These are phyloP conservation scores for Leishmania tarentolae DNA, from an alignment of 208 protist species.

Conservation along the genomic window DNA sequence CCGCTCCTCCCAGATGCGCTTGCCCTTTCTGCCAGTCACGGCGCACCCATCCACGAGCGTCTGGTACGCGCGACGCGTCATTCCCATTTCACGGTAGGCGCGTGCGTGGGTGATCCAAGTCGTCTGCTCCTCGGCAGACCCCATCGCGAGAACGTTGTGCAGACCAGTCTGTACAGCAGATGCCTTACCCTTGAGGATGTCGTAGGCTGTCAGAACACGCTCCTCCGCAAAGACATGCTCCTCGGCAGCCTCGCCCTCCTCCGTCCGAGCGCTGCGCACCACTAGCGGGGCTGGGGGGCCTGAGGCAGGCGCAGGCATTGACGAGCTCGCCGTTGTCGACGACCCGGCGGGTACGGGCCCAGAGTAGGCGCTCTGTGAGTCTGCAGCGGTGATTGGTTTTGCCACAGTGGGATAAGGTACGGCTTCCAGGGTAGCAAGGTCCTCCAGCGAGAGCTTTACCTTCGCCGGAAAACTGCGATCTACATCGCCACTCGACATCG, in stretches of 20 bases:
- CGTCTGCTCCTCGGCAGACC: conserved; percentile 76
- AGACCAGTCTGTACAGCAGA: conserved; percentile 44
- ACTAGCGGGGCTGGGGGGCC: conserved; percentile 23
- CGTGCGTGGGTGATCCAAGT: conserved; percentile 86
- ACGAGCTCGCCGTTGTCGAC: neutral
- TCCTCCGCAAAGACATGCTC: conserved; percentile 78
- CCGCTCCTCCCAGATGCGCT: conserved; percentile 80
- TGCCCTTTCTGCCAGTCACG: conserved; percentile 60
- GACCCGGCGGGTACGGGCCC: neutral
- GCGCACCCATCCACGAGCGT: conserved; percentile 73
- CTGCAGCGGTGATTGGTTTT: neutral
- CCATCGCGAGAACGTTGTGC: conserved; percentile 71
- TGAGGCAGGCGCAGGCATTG: neutral
- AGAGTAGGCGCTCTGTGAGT: neutral
- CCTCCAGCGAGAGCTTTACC: conserved; percentile 49
- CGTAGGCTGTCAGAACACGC: conserved; percentile 64
- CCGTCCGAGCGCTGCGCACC: conserved; percentile 68
- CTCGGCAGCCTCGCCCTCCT: conserved; percentile 68
- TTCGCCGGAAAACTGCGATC: neutral
- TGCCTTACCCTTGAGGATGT: conserved; percentile 51
- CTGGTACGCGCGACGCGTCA: conserved; percentile 56
- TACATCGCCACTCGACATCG: neutral
- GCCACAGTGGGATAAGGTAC: neutral
- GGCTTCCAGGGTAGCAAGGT: conserved; percentile 39
- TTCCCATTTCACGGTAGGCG: conserved; percentile 75